Base-by-base conservation (phyloP, 345 rosid genomes). In the Linum trigynum region DNA sequence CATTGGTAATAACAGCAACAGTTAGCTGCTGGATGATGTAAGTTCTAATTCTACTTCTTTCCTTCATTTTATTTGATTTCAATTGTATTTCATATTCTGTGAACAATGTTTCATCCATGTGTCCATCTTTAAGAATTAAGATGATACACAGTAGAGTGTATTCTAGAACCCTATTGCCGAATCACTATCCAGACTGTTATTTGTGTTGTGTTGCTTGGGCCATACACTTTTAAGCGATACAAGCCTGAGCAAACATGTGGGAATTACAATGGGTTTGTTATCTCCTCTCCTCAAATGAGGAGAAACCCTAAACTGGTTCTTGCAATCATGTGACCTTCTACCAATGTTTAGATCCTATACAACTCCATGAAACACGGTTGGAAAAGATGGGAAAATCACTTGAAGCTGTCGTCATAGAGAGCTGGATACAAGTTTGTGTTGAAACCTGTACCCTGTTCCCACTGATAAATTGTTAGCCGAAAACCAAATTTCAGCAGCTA, bases 1-100 rank as follows among this genome's bases (percentile, higher is more conserved):
- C 98, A 60, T 80, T 92, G 91, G 88, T 92, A 64, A 75, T 90
- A 59, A 92, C 98, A 36, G 96, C 98, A 16, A 86, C 96, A 41
- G 86, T 88, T 66, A 87, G 96, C 74, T 92, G 98, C 75, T 87
- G 97, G 98, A 90, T 92, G 97, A 92, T 92, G 98, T 92, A 82
- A 70, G 78, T 58, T 66, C 59, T 23, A 37, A 32, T 5, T 45
- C n/a, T 10, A 8, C 39, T 32, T 4, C 4, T 3, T 48, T 39
- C 50, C 50, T 36, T n/a, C 16, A 5, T 69, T 56, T 48, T 12
- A 5, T 48, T 66, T 63, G 38, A 45, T n/a, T 5, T 45, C n/a
- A 7, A 15, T 35, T n/a, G 8, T 7, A 10, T 57, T 50, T 51
- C 45, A 5, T 37, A 5, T 0, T 23, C 32, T 23, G 32, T 23